Conservation (phyloP, 176 grass and related monocot species). For the Luzula sylvatica region DNA sequence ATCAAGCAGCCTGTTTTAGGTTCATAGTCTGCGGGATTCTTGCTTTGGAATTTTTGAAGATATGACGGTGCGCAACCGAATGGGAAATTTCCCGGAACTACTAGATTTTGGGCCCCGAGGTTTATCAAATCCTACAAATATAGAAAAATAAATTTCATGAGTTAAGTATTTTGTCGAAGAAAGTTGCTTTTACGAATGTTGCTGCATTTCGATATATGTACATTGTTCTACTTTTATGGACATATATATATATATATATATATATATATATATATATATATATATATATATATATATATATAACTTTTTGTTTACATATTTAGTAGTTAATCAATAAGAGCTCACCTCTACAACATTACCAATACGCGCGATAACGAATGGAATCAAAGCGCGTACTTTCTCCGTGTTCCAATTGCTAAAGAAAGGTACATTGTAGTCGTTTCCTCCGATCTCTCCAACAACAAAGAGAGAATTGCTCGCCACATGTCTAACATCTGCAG, state of each 20-base stretch:
- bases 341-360: constrained; percentile 16
- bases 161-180: too few species aligned
- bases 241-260: too few species aligned
- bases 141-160: too few species aligned
- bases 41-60: constrained; percentile 23
- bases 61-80: constrained; percentile 26
- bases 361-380: constrained; percentile 31
- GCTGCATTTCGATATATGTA: too few species aligned
- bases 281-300: too few species aligned
- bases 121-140: neutral
- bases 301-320: too few species aligned
- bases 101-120: constrained; percentile 32
- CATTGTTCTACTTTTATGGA: too few species aligned
- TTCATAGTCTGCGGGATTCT: neutral
- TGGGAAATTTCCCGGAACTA: constrained; percentile 36
- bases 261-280: too few species aligned
- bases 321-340: too few species aligned
- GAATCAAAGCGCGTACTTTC: constrained; percentile 24
- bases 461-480: neutral
- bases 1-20: constrained; percentile 19
- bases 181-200: too few species aligned
- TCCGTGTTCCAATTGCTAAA: neutral
- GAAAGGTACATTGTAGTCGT: neutral
- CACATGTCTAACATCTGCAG: neutral
- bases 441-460: neutral